A percentile compares a stretch with the other conserved stretches of the same genome.
Evolutionary conservation across 2,329 filamentous ascomycete species (phyloP).

Genomic region (Fulvia fulva): DNA sequence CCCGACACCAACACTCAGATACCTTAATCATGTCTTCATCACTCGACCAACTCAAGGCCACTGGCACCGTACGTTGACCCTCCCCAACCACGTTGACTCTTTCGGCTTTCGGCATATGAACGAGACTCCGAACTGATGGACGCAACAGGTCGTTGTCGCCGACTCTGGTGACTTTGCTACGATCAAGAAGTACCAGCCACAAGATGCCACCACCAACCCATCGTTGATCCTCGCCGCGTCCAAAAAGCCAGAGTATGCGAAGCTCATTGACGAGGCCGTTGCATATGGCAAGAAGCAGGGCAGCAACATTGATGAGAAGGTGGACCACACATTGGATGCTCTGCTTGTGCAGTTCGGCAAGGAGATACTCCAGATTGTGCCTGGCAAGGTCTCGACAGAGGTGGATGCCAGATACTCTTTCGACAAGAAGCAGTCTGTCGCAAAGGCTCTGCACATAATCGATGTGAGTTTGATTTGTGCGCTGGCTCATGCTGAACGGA

Average conservation of each 20-base stretch:
- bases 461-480: slow-evolving; percentile 59
- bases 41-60: slow-evolving; percentile 94
- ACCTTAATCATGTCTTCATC: slow-evolving; percentile 67
- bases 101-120: slow-evolving; percentile 17
- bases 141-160: slow-evolving; percentile 79
- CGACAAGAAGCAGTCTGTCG: slow-evolving; percentile 83
- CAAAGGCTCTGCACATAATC: slow-evolving; percentile 97
- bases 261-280: slow-evolving; percentile 44
- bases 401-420: slow-evolving; percentile 96
- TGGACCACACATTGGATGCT: slow-evolving; percentile 85
- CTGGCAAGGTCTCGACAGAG: slow-evolving; percentile 98
- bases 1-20: slow-evolving; percentile 1
- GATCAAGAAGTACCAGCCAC: slow-evolving; percentile 99
- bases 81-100: not conserved
- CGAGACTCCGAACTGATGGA: slow-evolving; percentile 16
- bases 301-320: slow-evolving; percentile 68
- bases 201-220: slow-evolving; percentile 99
- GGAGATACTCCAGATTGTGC: slow-evolving; percentile 94
- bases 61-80: slow-evolving; percentile 76
- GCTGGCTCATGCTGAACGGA: not conserved
- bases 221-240: slow-evolving; percentile 96
- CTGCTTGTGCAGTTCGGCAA: slow-evolving; percentile 97
- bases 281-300: slow-evolving; percentile 76
- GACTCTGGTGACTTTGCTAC: slow-evolving; percentile 84
- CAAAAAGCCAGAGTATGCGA: slow-evolving; percentile 52